Percentiles rank a stretch among this genome's conserved stretches.
Conservation (phyloP, 225 moss, liverwort and hornwort genomes). For the Sphagnum tenellum region DNA sequence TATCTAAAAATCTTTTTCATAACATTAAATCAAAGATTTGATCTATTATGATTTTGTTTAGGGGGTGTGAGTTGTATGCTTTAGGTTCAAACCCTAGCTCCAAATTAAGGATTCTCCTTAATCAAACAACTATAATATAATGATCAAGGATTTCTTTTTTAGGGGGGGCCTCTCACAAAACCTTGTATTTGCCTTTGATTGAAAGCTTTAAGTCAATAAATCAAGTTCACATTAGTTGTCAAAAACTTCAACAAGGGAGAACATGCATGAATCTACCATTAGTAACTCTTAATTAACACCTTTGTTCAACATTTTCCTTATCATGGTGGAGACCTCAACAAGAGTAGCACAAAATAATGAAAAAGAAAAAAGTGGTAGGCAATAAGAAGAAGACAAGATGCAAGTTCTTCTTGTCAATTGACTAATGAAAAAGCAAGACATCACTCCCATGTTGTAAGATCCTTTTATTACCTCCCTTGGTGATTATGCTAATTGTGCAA, state of each 20-base stretch:
- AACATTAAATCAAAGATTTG: too few species aligned
- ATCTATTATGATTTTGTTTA: too few species aligned
- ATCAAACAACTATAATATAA: too few species aligned
- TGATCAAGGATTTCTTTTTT: too few species aligned
- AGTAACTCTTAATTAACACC: conserved; percentile 13
- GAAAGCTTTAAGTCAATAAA: conserved; percentile 25
- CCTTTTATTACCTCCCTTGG: conserved; percentile 28
- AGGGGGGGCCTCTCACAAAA: conserved; percentile 6
- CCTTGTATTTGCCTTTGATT: conserved; percentile 47
- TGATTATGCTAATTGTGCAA: conserved; percentile 25
- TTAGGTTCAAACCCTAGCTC: too few species aligned
- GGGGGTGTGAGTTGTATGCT: too few species aligned
- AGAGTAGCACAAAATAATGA: too few species aligned
- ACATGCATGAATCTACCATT: conserved; percentile 5
- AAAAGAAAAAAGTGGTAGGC: conserved; percentile 9
- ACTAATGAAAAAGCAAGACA: background rate
- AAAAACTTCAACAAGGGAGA: background rate
- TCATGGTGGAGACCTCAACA: background rate
- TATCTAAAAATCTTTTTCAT: too few species aligned
- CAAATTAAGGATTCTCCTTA: too few species aligned
- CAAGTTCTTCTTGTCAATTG: background rate
- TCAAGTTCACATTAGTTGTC: background rate
- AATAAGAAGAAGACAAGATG: background rate
- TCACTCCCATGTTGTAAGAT: conserved; percentile 22
- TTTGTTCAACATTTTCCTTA: background rate